A percentile compares a stretch with the other conserved stretches of the same genome.
Conservation (phyloP, 257 asterid species). For the Nicotiana undulata region DNA sequence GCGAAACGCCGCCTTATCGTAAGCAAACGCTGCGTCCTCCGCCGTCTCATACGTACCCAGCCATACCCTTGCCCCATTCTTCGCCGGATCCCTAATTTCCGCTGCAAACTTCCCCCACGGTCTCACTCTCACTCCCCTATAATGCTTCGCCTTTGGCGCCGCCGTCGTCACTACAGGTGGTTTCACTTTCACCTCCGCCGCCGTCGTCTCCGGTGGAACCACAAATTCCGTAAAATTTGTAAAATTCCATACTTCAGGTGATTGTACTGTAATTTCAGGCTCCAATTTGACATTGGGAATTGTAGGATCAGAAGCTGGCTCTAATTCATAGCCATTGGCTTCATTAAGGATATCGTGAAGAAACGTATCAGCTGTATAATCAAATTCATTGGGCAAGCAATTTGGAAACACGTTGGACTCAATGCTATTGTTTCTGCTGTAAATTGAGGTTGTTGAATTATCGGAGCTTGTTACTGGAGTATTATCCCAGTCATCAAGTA, state of each 20-base stretch:
- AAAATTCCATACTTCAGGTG: not conserved
- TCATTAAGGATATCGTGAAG: not conserved
- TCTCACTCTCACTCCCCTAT: slow-evolving; percentile 34
- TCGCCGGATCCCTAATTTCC: slow-evolving; percentile 43
- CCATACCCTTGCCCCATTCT: slow-evolving; percentile 39
- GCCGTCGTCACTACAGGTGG: not conserved
- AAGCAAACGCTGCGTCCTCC: slow-evolving; percentile 40
- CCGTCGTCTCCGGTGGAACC: not conserved
- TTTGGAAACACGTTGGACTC: not conserved
- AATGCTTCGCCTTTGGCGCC: slow-evolving; percentile 18
- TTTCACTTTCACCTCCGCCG: not conserved
- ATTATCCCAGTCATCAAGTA: slow-evolving; percentile 22
- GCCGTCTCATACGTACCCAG: slow-evolving; percentile 37
- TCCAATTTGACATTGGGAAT: slow-evolving; percentile 10
- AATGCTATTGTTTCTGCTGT: not conserved
- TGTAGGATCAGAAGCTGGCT: not conserved
- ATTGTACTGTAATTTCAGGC: not conserved
- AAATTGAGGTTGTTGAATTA: not conserved
- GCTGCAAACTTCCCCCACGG: slow-evolving; percentile 49
- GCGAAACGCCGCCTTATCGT: slow-evolving; percentile 36
- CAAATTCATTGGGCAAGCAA: slow-evolving; percentile 1
- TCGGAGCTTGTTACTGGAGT: not conserved
- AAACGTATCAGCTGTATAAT: not conserved
- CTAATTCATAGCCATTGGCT: not conserved
- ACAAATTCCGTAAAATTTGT: not conserved